Percentiles rank a stretch among this genome's conserved stretches.
Conservation (phyloP, 257 asterid species). For the Solanum lignicaule region DNA sequence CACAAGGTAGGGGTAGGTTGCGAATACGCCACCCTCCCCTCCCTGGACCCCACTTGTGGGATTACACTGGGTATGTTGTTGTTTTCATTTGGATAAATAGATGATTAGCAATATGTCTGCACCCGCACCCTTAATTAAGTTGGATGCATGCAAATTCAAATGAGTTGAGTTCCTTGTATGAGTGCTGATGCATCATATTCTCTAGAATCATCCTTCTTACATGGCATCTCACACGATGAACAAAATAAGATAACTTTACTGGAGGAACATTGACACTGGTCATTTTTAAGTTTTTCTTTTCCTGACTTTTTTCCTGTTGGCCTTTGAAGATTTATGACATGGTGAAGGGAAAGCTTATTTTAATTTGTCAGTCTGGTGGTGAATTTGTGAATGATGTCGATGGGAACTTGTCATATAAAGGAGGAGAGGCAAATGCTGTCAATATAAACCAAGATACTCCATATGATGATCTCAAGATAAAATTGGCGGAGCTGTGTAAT, state of each 20-base stretch:
- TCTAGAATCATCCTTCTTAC: background rate
- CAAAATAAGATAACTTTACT: background rate
- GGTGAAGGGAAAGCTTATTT: slow-evolving; percentile 85
- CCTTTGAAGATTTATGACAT: slow-evolving; percentile 42
- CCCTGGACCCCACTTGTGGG: background rate
- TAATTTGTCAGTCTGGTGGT: slow-evolving; percentile 87
- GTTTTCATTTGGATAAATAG: background rate
- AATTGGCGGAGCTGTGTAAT: slow-evolving; percentile 68
- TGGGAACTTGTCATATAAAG: slow-evolving; percentile 58
- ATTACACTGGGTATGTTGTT: background rate
- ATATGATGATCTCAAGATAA: slow-evolving; percentile 61
- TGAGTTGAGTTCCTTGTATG: background rate
- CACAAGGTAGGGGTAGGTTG: background rate
- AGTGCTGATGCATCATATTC: background rate
- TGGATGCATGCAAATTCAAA: background rate
- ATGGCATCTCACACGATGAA: background rate
- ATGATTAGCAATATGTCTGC: background rate
- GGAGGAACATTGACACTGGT: background rate
- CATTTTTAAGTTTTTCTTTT: background rate
- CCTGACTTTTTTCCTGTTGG: slow-evolving; percentile 10
- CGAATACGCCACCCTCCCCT: background rate
- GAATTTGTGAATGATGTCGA: slow-evolving; percentile 55
- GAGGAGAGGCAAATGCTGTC: slow-evolving; percentile 87
- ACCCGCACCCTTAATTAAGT: background rate
- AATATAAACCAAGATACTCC: slow-evolving; percentile 51